phyloP scores from a whole-genome alignment of 106 monocot species.

The Amphibolis antarctica region DNA sequence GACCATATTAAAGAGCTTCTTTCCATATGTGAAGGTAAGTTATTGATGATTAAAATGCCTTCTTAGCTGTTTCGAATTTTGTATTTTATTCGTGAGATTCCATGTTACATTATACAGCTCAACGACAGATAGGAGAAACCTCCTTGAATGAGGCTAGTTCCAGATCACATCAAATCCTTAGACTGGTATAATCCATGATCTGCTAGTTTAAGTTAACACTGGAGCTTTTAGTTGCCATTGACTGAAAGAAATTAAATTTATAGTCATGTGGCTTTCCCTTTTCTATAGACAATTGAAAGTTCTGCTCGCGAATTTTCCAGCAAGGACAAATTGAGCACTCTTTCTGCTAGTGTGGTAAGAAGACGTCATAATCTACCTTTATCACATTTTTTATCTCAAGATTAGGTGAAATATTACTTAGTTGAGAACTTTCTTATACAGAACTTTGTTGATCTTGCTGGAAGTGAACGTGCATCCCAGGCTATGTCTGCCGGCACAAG shows the following conservation, averaged over 20 bases:
- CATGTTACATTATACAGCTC: conserved; percentile 38
- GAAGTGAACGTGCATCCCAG: conserved; percentile 95
- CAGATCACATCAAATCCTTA: conserved; percentile 96
- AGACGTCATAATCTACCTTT: not conserved
- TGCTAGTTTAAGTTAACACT: too few relatives aligned
- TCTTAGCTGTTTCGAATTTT: not conserved
- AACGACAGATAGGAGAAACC: conserved; percentile 91
- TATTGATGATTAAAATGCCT: not conserved
- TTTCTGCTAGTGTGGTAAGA: conserved; percentile 81
- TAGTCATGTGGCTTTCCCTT: not conserved
- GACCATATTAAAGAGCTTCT: conserved; percentile 47
- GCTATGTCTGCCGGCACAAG: conserved; percentile 74
- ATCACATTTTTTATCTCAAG: not conserved
- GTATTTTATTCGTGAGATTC: not conserved
- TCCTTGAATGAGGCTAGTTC: conserved; percentile 91
- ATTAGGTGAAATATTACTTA: not conserved
- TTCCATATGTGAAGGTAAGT: conserved; percentile 80
- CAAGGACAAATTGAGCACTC: conserved; percentile 55
- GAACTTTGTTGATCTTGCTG: conserved; percentile 98
- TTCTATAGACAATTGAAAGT: conserved; percentile 85
- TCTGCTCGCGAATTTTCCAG: conserved; percentile 84
- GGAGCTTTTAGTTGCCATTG: too few relatives aligned
- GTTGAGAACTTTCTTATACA: conserved; percentile 17
- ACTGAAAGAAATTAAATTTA: not conserved
- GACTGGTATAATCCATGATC: conserved; percentile 38